phyloP scores from a whole-genome alignment of 768 basidiomycete genomes.

The Tricholoma sp. region DNA sequence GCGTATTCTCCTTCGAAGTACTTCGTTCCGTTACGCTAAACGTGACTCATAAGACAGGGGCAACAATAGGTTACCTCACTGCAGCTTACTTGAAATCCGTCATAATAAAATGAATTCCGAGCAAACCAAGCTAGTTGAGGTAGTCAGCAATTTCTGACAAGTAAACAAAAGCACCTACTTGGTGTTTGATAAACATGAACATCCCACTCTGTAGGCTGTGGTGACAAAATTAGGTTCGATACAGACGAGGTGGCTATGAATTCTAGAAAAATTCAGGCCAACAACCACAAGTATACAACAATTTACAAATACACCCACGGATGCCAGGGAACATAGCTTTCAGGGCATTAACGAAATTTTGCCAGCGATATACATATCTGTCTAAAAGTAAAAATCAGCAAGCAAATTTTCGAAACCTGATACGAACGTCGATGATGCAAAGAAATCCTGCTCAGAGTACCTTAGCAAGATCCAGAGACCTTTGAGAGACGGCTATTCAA shows the following conservation, averaged over 20 bases:
- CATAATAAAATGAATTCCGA: conserved; percentile 30
- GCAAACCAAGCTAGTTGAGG: conserved; percentile 27
- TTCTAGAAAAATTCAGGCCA: conserved; percentile 20
- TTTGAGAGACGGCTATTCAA: not conserved
- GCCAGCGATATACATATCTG: conserved; percentile 48
- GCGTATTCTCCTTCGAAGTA: conserved; percentile 54
- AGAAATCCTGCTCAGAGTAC: conserved; percentile 13
- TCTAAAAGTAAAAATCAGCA: not conserved
- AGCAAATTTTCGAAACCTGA: not conserved
- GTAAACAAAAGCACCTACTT: conserved; percentile 17
- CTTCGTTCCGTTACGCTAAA: conserved; percentile 44
- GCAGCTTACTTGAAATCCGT: conserved; percentile 16
- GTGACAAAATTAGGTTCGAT: conserved; percentile 35
- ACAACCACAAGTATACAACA: not conserved
- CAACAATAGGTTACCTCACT: conserved; percentile 5
- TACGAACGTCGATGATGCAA: conserved; percentile 17
- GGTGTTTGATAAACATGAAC: conserved; percentile 54
- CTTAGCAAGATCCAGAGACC: not conserved
- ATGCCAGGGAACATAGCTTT: conserved; percentile 41
- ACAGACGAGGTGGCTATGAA: conserved; percentile 47
- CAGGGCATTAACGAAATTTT: conserved; percentile 34
- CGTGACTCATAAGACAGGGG: not conserved
- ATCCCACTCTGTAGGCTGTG: conserved; percentile 44
- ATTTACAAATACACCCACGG: conserved; percentile 21
- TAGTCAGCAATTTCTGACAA: not conserved